Base-by-base conservation (phyloP, 495 filamentous ascomycete species). In the Lasiosphaeria miniovina region DNA sequence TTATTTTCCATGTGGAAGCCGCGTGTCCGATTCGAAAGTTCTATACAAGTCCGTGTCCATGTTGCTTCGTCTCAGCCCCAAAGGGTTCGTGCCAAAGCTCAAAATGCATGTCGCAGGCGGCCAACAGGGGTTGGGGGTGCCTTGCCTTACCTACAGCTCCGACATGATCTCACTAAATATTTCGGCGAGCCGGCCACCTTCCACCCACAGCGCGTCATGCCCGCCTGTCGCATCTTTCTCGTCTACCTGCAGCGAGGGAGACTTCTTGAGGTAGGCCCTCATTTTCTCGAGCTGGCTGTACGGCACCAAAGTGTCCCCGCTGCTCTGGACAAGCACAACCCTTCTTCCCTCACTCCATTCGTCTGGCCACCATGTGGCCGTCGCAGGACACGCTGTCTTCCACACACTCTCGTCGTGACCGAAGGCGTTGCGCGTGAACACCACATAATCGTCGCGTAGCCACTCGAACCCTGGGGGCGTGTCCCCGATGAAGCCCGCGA, bases 381-480 rank as follows among this genome's bases (percentile, higher is more conserved):
- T 64, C 3, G 74, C 73, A 8, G 88, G 84, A 67, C 82, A 81
- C 1, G 74, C 83, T 2, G 46, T 67, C 63, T 76, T 75, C 87
- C 83, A 90, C 0, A 66, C 68, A 24, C 60, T 49, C 41, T 76
- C 74, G 38, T 84, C 79, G 3, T 60, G 56, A 1, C 88, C 88
- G 74, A 92, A 92, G 1, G 89, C 88, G 4, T 76, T 80, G 3
- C 69, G 67, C 3, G 85, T 72, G 50, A 93, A 86, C 33, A 79
- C 78, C 12, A 75, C 68, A 67, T 92, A 93, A 1, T 82, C 75
- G 12, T 72, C 71, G 12, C 61, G 59, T 65, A 84, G 78, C 3
- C 74, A 69, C 41, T 80, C 76, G 3, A 82, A 70, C 43, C 49
- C 59, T 0, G 9, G 34, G 2, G 63, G 64, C 4, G 68, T 66